Percentiles rank a stretch among this genome's conserved stretches.
phyloP scores from a whole-genome alignment of 345 rosid species.

The rapeseed (Brassica napus) region DNA sequence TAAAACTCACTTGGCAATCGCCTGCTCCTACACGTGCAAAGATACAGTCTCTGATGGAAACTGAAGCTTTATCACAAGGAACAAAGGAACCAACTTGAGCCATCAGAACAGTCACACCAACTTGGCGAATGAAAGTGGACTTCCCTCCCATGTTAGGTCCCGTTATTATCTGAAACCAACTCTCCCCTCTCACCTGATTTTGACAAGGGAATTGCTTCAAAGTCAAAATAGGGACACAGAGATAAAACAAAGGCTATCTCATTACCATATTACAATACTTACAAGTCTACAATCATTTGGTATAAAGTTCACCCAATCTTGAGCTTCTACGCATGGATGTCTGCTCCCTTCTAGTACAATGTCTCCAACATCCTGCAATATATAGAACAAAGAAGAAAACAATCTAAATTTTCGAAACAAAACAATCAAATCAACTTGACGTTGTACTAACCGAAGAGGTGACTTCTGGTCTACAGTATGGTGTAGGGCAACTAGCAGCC shows the following conservation, averaged over 20 bases:
- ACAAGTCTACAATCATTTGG: constrained; percentile 97
- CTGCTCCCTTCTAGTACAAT: constrained; percentile 86
- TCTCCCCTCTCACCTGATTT: constrained; percentile 75
- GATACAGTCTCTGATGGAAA: constrained; percentile 93
- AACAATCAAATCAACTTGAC: constrained; percentile 19
- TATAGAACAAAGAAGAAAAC: constrained; percentile 7
- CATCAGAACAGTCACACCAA: constrained; percentile 92
- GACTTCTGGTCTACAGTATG: constrained; percentile 89
- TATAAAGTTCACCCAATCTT: constrained; percentile 98
- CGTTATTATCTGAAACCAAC: constrained; percentile 98
- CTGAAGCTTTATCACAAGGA: constrained; percentile 89
- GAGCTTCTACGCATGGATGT: constrained; percentile 99
- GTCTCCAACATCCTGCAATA: constrained; percentile 73
- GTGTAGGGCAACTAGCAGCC: constrained; percentile 88
- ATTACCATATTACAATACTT: constrained; percentile 40
- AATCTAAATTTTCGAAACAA: not conserved
- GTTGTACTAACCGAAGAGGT: constrained; percentile 59
- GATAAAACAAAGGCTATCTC: not conserved
- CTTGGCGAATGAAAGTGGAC: constrained; percentile 97
- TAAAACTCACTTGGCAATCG: constrained; percentile 86
- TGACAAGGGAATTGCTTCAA: constrained; percentile 16
- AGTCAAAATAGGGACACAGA: constrained; percentile 26
- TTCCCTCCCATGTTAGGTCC: constrained; percentile 99
- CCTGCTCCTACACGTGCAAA: constrained; percentile 99
- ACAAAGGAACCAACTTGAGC: constrained; percentile 98